Base-by-base conservation (phyloP, 768 basidiomycete species). In the Leccinum rimulosum region DNA sequence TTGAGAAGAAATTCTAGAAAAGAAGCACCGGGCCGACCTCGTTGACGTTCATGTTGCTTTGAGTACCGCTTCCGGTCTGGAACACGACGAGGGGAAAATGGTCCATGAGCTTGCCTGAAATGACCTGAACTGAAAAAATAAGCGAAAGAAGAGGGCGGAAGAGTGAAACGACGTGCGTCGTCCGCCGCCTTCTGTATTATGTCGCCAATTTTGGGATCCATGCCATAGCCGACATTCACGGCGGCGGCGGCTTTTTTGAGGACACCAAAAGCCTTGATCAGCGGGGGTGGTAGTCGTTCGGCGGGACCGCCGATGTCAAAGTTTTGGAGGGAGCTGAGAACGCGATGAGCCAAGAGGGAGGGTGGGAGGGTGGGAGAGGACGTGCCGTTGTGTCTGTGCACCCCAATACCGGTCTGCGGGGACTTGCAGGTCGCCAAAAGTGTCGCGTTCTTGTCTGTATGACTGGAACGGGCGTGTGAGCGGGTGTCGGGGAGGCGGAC, bases 1-100 rank as follows among this genome's bases (percentile, higher is more conserved):
- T 51, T 57, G 15, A 54, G 38, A 58, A 6, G 22, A 36, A 28
- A 28, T 8, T 48, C 36, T 22, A 1, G 4, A 38, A 22, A 31
- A 49, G 27, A 28, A 40, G 54, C 7, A 11, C n/a, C 3, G 17
- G 33, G 56, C 74, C 25, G 45, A 89, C 93, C 84, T 99, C 97
- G 73, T 99, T 99, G 61, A 85, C 93, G 74, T 93, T 99, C 97
- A 99, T 99, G 80, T 99, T 99, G 70, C 91, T 95, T 75, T 99
- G 97, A 2, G 97, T 99, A 19, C 97, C 97, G 57, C 93, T 95
- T 60, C 97, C 97, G 25, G 97, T 99, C 76, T 99, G 97, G 84
- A 98, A 99, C 45, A 99, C 95, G 38, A 99, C 97, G 40, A 99
- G 80, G 27, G 97, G 97, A 79, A 99, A 99, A 76, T 99, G 91